Conservation (phyloP, 1,139 yeast genomes). For the Pichia sp. region DNA sequence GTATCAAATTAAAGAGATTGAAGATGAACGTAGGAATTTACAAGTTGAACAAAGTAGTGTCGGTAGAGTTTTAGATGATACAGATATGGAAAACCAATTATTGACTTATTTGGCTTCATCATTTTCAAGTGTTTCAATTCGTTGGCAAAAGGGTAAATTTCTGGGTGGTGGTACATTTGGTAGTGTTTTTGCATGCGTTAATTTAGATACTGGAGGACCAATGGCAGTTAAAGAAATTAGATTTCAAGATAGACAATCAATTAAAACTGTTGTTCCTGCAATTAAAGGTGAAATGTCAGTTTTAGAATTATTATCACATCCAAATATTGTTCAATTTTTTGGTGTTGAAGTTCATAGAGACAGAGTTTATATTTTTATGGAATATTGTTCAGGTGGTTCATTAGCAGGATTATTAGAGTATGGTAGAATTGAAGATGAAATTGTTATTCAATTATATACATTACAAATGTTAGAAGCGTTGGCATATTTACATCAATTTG, state of each 20-base stretch:
- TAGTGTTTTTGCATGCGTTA: slow-evolving; percentile 85
- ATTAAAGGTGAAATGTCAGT: slow-evolving; percentile 97
- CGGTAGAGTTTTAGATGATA: slow-evolving; percentile 85
- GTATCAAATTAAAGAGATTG: slow-evolving; percentile 55
- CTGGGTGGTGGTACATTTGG: slow-evolving; percentile 98
- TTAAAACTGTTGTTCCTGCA: slow-evolving; percentile 78
- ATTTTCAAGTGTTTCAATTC: slow-evolving; percentile 81
- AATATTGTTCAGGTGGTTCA: slow-evolving; percentile 95
- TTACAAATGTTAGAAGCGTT: slow-evolving; percentile 92
- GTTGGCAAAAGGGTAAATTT: slow-evolving; percentile 95
- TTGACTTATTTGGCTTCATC: slow-evolving; percentile 84
- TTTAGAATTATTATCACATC: slow-evolving; percentile 88
- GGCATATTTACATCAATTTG: slow-evolving; percentile 89
- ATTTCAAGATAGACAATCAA: slow-evolving; percentile 82
- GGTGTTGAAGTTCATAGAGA: slow-evolving; percentile 98
- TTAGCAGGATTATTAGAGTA: slow-evolving; percentile 76
- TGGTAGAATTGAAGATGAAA: slow-evolving; percentile 93
- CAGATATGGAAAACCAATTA: slow-evolving; percentile 82
- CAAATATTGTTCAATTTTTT: slow-evolving; percentile 90
- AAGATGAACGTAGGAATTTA: slow-evolving; percentile 45
- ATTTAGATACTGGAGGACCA: slow-evolving; percentile 90
- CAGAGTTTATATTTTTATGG: slow-evolving; percentile 94
- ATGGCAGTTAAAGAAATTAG: slow-evolving; percentile 96
- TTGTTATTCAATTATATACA: slow-evolving; percentile 85
- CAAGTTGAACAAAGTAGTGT: slow-evolving; percentile 52